Evolutionary conservation across 495 filamentous ascomycete species (phyloP).

Genomic region (Penicillium turbatum): DNA sequence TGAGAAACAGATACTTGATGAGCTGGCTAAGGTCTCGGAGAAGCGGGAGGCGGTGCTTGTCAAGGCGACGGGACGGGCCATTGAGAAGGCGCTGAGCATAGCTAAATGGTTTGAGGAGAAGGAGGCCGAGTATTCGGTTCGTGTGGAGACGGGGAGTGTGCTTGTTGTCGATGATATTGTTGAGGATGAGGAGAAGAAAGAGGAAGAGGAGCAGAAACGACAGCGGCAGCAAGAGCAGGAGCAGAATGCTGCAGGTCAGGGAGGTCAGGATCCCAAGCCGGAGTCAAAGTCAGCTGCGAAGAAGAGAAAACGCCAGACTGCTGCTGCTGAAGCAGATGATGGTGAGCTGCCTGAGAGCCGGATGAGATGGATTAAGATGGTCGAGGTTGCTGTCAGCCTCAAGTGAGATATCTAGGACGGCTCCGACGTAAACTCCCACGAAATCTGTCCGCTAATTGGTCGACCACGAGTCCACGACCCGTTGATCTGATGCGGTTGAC

Average conservation of each 20-base stretch:
- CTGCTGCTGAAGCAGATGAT: slow-evolving; percentile 19
- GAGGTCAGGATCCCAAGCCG: not conserved
- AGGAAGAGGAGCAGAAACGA: slow-evolving; percentile 17
- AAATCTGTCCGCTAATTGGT: not conserved
- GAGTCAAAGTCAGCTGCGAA: slow-evolving; percentile 28
- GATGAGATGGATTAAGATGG: slow-evolving; percentile 60
- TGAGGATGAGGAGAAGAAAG: slow-evolving; percentile 33
- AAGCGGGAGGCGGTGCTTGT: slow-evolving; percentile 60
- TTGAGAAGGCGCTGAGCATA: slow-evolving; percentile 62
- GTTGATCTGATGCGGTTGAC: not conserved
- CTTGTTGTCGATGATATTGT: slow-evolving; percentile 69
- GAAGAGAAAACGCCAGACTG: slow-evolving; percentile 37
- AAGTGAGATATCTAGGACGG: slow-evolving; percentile 35
- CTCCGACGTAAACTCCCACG: not conserved
- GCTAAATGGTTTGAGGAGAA: slow-evolving; percentile 61
- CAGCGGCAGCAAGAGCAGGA: slow-evolving; percentile 27
- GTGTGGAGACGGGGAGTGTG: slow-evolving; percentile 60
- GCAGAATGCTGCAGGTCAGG: slow-evolving; percentile 1
- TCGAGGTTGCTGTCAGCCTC: slow-evolving; percentile 60
- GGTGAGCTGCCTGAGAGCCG: slow-evolving; percentile 56
- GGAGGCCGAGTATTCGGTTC: slow-evolving; percentile 49
- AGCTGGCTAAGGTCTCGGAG: slow-evolving; percentile 37
- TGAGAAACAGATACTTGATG: slow-evolving; percentile 34
- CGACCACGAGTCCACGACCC: not conserved
- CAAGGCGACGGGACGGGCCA: slow-evolving; percentile 76